A percentile compares a stretch with the other conserved stretches of the same genome.
Evolutionary conservation across 2,329 filamentous ascomycete genomes (phyloP).

Genomic region (Hymenoscyphus repandus): DNA sequence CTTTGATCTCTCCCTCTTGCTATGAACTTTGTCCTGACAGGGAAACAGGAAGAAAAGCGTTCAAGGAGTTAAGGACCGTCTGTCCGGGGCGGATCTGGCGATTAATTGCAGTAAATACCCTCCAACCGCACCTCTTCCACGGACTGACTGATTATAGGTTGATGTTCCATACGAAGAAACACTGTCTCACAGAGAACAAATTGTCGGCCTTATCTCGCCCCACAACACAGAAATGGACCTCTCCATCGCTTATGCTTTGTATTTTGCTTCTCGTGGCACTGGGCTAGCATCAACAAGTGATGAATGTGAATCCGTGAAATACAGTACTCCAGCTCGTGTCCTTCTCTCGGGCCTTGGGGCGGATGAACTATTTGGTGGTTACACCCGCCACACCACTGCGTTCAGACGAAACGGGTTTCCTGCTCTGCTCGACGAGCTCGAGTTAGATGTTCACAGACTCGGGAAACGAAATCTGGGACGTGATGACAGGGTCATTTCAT

Average conservation of each 20-base stretch:
- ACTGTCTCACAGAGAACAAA: slow-evolving; percentile 57
- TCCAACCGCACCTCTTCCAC: slow-evolving; percentile 5
- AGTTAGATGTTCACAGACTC: slow-evolving; percentile 77
- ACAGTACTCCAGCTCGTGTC: slow-evolving; percentile 70
- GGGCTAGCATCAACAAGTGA: slow-evolving; percentile 29
- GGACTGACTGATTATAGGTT: slow-evolving; percentile 42
- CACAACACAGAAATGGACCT: slow-evolving; percentile 99
- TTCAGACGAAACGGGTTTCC: slow-evolving; percentile 64
- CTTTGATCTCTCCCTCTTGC: slow-evolving; percentile 27
- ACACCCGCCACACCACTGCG: slow-evolving; percentile 75
- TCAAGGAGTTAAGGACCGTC: slow-evolving; percentile 62
- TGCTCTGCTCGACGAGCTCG: slow-evolving; percentile 74
- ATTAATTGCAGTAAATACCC: slow-evolving; percentile 62
- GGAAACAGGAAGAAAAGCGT: slow-evolving; percentile 75
- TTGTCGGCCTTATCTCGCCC: slow-evolving; percentile 77
- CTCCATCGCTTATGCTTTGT: slow-evolving; percentile 89
- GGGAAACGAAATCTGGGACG: slow-evolving; percentile 92
- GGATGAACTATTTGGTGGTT: slow-evolving; percentile 94
- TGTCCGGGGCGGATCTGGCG: slow-evolving; percentile 73
- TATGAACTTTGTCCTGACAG: slow-evolving; percentile 90
- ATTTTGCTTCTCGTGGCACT: slow-evolving; percentile 81
- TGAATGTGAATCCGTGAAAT: slow-evolving; percentile 32
- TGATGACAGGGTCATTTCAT: slow-evolving; percentile 84
- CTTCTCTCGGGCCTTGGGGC: slow-evolving; percentile 90
- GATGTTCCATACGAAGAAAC: slow-evolving; percentile 79